These are phyloP conservation scores for Priceomyces haplophilus DNA, from an alignment of 805 yeast genomes.

Conservation along the genomic window DNA sequence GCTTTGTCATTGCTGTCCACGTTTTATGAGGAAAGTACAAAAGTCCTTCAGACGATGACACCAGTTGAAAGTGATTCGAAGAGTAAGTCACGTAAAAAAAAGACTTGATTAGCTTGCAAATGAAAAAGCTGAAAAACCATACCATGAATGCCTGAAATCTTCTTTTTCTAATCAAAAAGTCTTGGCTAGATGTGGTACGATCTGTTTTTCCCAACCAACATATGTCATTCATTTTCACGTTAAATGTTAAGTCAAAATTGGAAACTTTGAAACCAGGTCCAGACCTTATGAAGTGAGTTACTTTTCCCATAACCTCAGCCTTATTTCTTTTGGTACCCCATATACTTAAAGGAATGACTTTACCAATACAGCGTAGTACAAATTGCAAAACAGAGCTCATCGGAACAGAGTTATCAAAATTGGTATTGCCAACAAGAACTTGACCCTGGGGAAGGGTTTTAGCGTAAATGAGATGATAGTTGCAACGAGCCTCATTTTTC, in stretches of 20 bases:
- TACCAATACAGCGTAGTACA: slow-evolving; percentile 40
- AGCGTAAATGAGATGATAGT: slow-evolving; percentile 37
- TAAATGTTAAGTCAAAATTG: slow-evolving; percentile 27
- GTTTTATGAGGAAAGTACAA: slow-evolving; percentile 54
- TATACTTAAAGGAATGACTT: slow-evolving; percentile 47
- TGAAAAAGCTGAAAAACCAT: slow-evolving; percentile 56
- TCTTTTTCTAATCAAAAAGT: slow-evolving; percentile 32
- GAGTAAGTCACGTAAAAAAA: slow-evolving; percentile 68
- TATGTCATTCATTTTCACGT: slow-evolving; percentile 44
- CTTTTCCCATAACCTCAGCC: slow-evolving; percentile 28
- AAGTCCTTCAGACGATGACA: slow-evolving; percentile 24
- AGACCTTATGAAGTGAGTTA: slow-evolving; percentile 38
- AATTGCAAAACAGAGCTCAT: slow-evolving; percentile 39
- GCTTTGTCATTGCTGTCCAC: slow-evolving; percentile 49
- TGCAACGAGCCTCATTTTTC: slow-evolving; percentile 28
- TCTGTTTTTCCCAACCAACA: slow-evolving; percentile 50
- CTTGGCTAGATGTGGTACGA: slow-evolving; percentile 36
- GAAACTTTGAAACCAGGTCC: slow-evolving; percentile 35
- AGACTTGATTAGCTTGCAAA: slow-evolving; percentile 46
- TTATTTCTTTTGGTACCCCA: slow-evolving; percentile 57
- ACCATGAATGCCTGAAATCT: slow-evolving; percentile 41
- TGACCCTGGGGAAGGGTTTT: slow-evolving; percentile 26
- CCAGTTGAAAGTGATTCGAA: slow-evolving; percentile 22
- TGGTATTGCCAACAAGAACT: slow-evolving; percentile 12
- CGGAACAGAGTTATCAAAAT: slow-evolving; percentile 31